Evolutionary conservation across 306 rosid species (phyloP).

Genomic region (Pyrus bretschneideri): DNA sequence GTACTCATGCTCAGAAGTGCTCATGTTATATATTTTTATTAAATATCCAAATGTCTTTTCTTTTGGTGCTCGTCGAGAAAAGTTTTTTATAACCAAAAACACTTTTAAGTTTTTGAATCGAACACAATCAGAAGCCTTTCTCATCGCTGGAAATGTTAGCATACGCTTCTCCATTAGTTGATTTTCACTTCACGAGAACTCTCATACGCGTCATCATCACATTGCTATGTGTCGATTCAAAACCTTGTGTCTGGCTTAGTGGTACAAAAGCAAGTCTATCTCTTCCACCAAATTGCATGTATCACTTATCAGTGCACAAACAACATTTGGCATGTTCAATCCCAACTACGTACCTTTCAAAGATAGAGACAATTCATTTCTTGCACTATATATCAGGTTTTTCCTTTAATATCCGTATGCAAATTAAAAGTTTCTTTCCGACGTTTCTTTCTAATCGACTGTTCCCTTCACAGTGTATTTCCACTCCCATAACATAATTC

Average conservation of each 20-base stretch:
- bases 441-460: not conserved
- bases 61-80: no score
- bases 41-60: not conserved
- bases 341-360: not conserved
- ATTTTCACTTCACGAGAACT: not conserved
- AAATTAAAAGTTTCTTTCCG: not conserved
- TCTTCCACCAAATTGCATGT: not conserved
- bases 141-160: not conserved
- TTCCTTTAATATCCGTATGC: not conserved
- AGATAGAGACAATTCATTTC: not conserved
- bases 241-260: not conserved
- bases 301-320: not conserved
- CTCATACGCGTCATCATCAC: not conserved
- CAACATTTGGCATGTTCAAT: not conserved
- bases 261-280: not conserved
- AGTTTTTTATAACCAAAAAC: no score
- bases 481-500: not conserved
- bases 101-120: no score
- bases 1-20: no score
- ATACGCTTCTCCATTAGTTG: not conserved
- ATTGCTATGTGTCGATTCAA: not conserved
- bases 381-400: not conserved
- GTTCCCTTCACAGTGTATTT: not conserved
- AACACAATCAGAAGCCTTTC: not conserved
- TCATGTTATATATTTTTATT: no score